A percentile compares a stretch with the other conserved stretches of the same genome.
These are phyloP conservation scores for Backusella tuberculispora DNA, from an alignment of 192 early-diverging fungal genomes.

Conservation along the genomic window DNA sequence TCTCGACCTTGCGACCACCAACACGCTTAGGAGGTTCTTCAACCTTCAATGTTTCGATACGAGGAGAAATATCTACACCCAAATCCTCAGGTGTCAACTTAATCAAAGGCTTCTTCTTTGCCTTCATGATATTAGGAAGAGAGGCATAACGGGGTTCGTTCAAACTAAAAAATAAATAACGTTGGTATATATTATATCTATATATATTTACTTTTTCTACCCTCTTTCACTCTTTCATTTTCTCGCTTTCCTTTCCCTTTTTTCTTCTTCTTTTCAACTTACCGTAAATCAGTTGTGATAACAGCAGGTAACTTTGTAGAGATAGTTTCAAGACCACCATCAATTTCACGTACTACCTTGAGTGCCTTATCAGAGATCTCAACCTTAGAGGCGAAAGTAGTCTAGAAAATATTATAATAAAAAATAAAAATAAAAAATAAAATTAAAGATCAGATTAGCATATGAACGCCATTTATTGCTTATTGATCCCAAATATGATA, in stretches of 20 bases:
- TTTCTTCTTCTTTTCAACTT: conserved; percentile 16
- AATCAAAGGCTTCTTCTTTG: conserved; percentile 95
- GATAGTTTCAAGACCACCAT: conserved; percentile 96
- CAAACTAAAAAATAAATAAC: conserved; percentile 53
- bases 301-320: conserved; percentile 85
- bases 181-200: background rate
- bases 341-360: conserved; percentile 93
- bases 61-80: conserved; percentile 82
- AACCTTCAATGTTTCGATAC: conserved; percentile 88
- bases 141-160: conserved; percentile 97
- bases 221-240: background rate
- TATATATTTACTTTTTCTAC: background rate
- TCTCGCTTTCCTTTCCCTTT: background rate
- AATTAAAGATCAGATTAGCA: conserved; percentile 17
- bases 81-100: conserved; percentile 79
- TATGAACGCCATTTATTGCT: conserved; percentile 5
- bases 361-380: conserved; percentile 71
- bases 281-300: conserved; percentile 94
- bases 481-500: conserved; percentile 16
- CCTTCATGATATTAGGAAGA: conserved; percentile 98
- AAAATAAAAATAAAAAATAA: conserved; percentile 13
- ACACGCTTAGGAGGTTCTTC: conserved; percentile 91
- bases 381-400: conserved; percentile 96
- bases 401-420: conserved; percentile 52
- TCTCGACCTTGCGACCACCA: conserved; percentile 89